These are phyloP conservation scores for Alternaria infectoria DNA, from an alignment of 2,329 filamentous ascomycete genomes.

Conservation along the genomic window DNA sequence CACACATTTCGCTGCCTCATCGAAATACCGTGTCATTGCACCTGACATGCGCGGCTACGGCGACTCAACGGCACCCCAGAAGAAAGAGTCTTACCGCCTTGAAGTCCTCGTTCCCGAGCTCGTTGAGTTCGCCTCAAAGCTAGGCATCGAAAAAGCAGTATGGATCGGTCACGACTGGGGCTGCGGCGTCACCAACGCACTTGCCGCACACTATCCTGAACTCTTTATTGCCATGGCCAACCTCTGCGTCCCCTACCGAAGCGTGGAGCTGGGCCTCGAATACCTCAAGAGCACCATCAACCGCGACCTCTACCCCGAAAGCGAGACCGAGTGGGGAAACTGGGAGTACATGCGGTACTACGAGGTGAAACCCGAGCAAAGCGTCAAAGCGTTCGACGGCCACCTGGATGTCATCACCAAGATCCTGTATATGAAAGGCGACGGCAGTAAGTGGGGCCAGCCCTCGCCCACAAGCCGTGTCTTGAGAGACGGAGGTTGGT, in stretches of 20 bases:
- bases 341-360: slow-evolving; percentile 47
- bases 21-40: slow-evolving; percentile 32
- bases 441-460: slow-evolving; percentile 32
- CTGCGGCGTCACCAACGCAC: slow-evolving; percentile 38
- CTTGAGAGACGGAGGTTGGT: slow-evolving; percentile 39
- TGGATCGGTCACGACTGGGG: slow-evolving; percentile 59
- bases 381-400: slow-evolving; percentile 26
- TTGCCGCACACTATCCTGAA: slow-evolving; percentile 42
- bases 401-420: slow-evolving; percentile 33
- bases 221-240: slow-evolving; percentile 35
- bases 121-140: slow-evolving; percentile 49
- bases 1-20: slow-evolving; percentile 35
- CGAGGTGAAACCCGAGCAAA: slow-evolving; percentile 25
- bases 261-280: slow-evolving; percentile 51
- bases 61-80: slow-evolving; percentile 35
- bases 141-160: slow-evolving; percentile 50
- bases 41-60: slow-evolving; percentile 48
- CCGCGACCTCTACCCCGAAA: slow-evolving; percentile 54
- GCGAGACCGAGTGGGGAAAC: slow-evolving; percentile 50
- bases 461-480: slow-evolving; percentile 24
- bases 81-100: slow-evolving; percentile 39
- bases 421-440: slow-evolving; percentile 28
- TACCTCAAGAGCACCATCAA: slow-evolving; percentile 47
- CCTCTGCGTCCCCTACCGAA: slow-evolving; percentile 51
- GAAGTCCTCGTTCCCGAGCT: slow-evolving; percentile 37